Base-by-base conservation (phyloP, 768 basidiomycete genomes). In the Boletus tomentosulus region DNA sequence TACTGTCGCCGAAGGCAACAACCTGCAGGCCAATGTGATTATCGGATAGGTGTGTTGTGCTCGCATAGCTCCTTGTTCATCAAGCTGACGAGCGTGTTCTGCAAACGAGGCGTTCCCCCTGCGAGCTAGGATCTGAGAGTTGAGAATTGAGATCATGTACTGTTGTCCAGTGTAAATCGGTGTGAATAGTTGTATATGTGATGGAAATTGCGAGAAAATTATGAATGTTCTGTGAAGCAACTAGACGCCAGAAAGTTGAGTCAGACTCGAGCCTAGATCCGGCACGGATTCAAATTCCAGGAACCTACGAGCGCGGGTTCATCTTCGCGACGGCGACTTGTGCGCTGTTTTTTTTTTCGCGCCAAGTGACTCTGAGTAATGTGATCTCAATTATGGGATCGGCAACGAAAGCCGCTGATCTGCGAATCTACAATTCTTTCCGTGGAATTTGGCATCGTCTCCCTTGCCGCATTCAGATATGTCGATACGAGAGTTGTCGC, bases 311-410 rank as follows among this genome's bases (percentile, higher is more conserved):
- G n/a, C n/a, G n/a, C n/a, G n/a, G n/a, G n/a, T 24, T 61, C 58
- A 54, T 48, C 51, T 64, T 48, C 48, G 27, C 38, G 35, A 55
- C 53, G 58, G 53, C n/a, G 55, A 61, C 58, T 39, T 30, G 43
- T 30, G 25, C n/a, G 38, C 52, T 30, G 6, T n/a, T n/a, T n/a
- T 41, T 35, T 46, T 54, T 46, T 46, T 27, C 27, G 27, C 24
- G 11, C 46, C 31, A 19, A 15, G 28, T 19, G 19, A 28, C 38
- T 39, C 28, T 15, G 19, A 31, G 13, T 13, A 46, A 25, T 15
- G 41, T n/a, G n/a, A 28, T 13, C 35, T 49, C 24, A 28, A 25
- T 51, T 44, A 13, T 16, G 38, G 27, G 57, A 65, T 62, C 48
- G 25, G 13, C 57, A 39, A 49, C 27, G 30, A 53, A 53, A 45